Evolutionary conservation across 495 filamentous ascomycete genomes (phyloP), one percentile per base, ranked within the genome.

Genomic region (Penicillium longicatenatum): DNA sequence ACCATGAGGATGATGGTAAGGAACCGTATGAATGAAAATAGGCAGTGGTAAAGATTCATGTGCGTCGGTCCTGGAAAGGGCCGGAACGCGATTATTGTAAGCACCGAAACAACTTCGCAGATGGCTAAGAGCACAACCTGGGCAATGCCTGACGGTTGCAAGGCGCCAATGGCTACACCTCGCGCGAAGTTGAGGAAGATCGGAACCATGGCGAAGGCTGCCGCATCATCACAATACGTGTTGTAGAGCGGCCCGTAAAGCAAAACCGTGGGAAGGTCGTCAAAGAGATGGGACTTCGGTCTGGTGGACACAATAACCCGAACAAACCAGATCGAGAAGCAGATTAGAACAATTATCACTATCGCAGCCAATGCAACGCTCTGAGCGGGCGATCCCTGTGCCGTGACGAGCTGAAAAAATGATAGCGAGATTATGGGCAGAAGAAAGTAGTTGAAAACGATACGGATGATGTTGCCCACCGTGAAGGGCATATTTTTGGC

Each of bases 181-280:
- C 93, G 87, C 37, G 93, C 69, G 62, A 94, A 84, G 12, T 87
- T 94, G 53, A 97, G 71, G 30, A 95, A 76, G 17, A 97, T 85
- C 0, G 93, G 92, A 21, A 97, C 84, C 19, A 95, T 75, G 10
- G 93, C 91, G 64, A 94, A 98, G 7, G 90, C 85, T 1, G 91
- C 88, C 24, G 93, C 89, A 74, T 95, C 93, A 30, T 93, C 92
- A 17, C 83, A 86, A 68, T 93, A 97, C 2, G 95, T 98, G 72
- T 98, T 98, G 76, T 98, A 98, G n/a, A 98, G 80, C 4, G 94
- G 91, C 5, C 94, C 94, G 65, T 96, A 98, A 2, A 91, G 79
- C 12, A 98, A 81, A 10, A 97, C 88, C 0, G 91, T 97, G 9
- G 90, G 84, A 46, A 98, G 82, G 70, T 97, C 91, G 69, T 98